A percentile compares a stretch with the other conserved stretches of the same genome.
These are phyloP conservation scores for Fusarium pseudocircinatum DNA, from an alignment of 2,329 filamentous ascomycete species.

Conservation along the genomic window DNA sequence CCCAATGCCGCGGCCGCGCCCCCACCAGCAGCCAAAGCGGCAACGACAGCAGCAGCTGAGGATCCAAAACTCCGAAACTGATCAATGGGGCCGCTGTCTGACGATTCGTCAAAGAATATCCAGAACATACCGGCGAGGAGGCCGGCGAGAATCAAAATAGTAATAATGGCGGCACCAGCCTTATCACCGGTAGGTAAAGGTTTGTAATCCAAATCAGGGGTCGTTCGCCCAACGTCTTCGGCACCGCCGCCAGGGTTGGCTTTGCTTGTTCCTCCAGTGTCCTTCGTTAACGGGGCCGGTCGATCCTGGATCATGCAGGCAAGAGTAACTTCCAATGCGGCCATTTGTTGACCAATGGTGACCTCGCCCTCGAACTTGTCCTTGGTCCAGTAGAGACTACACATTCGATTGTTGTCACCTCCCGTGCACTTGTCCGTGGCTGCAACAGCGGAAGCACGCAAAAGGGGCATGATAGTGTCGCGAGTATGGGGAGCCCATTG, in stretches of 20 bases:
- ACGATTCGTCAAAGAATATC: conserved; percentile 60
- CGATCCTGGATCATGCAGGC: conserved; percentile 64
- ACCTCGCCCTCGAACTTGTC: conserved; percentile 66
- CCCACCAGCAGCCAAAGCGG: conserved; percentile 38
- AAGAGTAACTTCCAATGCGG: conserved; percentile 71
- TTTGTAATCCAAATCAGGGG: conserved; percentile 40
- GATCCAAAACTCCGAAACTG: conserved; percentile 45
- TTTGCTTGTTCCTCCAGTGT: conserved; percentile 66
- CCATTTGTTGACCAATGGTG: conserved; percentile 77
- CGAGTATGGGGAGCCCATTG: conserved; percentile 71
- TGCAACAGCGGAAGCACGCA: conserved; percentile 65
- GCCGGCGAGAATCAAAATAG: conserved; percentile 63
- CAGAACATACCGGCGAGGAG: conserved; percentile 64
- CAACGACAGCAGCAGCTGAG: conserved; percentile 28
- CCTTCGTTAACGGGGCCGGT: conserved; percentile 55
- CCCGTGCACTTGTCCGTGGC: conserved; percentile 68
- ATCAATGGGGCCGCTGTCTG: conserved; percentile 45
- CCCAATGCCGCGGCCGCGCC: conserved; percentile 33
- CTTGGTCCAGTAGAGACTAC: conserved; percentile 68
- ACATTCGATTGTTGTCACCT: conserved; percentile 65
- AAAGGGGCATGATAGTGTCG: conserved; percentile 60
- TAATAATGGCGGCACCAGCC: conserved; percentile 74
- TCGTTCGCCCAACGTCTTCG: conserved; percentile 54
- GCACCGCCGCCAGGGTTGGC: conserved; percentile 59
- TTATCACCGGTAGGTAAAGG: conserved; percentile 66